phyloP scores from a whole-genome alignment of 345 rosid genomes.

The Erodium maritimum region DNA sequence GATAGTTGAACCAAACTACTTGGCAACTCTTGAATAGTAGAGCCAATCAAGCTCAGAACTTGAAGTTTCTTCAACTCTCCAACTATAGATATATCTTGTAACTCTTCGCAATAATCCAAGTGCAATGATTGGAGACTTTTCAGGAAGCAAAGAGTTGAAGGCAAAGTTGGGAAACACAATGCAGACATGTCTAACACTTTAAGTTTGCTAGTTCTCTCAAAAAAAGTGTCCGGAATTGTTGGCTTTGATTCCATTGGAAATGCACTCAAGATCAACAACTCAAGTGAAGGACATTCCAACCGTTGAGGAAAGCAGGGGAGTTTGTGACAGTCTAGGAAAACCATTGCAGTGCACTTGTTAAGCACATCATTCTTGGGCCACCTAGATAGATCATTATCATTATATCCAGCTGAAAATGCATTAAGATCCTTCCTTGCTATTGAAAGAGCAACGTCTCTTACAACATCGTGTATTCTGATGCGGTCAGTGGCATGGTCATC shows the following conservation, averaged over 20 bases:
- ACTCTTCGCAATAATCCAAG: too few relatives aligned
- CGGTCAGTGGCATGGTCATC: neutral
- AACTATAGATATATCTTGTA: too few relatives aligned
- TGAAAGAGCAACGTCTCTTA: constrained; percentile 10
- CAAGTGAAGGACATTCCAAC: too few relatives aligned
- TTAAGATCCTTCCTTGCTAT: too few relatives aligned
- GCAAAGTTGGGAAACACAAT: constrained; percentile 4
- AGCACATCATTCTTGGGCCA: neutral
- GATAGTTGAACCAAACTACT: constrained; percentile 12
- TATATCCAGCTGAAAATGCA: neutral
- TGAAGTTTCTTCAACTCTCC: constrained; percentile 7
- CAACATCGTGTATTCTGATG: constrained; percentile 14
- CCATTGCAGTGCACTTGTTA: neutral
- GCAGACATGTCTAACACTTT: constrained; percentile 9
- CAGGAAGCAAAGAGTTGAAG: constrained; percentile 2
- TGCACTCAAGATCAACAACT: neutral
- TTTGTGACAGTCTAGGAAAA: too few relatives aligned
- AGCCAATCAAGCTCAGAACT: constrained; percentile 15
- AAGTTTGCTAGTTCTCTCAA: constrained; percentile 9
- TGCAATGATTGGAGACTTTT: constrained; percentile 11
- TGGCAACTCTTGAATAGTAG: constrained; percentile 13
- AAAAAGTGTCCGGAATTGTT: constrained; percentile 5
- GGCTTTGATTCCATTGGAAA: too few relatives aligned
- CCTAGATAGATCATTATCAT: neutral
- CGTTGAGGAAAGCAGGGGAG: neutral